Percentiles rank a stretch among this genome's conserved stretches.
These are phyloP conservation scores for Lasiodiplodia theobromae DNA, from an alignment of 2,329 filamentous ascomycete genomes.

Conservation along the genomic window DNA sequence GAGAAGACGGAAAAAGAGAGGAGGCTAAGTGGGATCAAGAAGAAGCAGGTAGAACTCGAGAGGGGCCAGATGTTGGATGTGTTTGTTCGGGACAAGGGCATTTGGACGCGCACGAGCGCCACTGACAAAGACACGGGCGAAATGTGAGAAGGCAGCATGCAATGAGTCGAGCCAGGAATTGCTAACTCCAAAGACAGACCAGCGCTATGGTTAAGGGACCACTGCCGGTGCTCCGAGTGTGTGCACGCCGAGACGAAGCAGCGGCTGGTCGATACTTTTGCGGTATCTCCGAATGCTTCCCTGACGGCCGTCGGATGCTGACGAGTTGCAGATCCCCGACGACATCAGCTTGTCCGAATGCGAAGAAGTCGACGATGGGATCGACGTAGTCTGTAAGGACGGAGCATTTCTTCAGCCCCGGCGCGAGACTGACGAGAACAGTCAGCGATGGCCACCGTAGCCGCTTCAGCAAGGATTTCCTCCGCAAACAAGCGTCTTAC, in stretches of 20 bases:
- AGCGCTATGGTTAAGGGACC: conserved; percentile 55
- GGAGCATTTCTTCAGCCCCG: conserved; percentile 21
- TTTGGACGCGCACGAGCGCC: neutral
- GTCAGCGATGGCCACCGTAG: conserved; percentile 72
- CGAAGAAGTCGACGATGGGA: conserved; percentile 26
- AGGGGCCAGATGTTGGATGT: neutral
- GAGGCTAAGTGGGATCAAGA: too few relatives aligned
- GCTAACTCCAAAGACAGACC: neutral
- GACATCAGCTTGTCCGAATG: conserved; percentile 38
- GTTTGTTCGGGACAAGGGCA: neutral
- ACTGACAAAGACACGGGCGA: too few relatives aligned
- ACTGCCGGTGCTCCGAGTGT: conserved; percentile 73
- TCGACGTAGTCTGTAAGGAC: conserved; percentile 40
- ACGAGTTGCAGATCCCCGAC: conserved; percentile 37
- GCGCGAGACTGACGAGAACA: conserved; percentile 16
- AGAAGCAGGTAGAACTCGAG: neutral
- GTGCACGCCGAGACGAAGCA: conserved; percentile 75
- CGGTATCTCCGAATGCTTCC: conserved; percentile 50
- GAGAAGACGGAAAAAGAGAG: too few relatives aligned
- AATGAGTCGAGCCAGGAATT: neutral
- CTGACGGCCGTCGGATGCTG: neutral
- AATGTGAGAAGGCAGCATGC: neutral
- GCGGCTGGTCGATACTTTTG: conserved; percentile 71
- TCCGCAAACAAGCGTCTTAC: conserved; percentile 38
- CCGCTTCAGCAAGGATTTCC: conserved; percentile 68